These are phyloP conservation scores for Anisodus tanguticus DNA, from an alignment of 257 asterid genomes.

Conservation along the genomic window DNA sequence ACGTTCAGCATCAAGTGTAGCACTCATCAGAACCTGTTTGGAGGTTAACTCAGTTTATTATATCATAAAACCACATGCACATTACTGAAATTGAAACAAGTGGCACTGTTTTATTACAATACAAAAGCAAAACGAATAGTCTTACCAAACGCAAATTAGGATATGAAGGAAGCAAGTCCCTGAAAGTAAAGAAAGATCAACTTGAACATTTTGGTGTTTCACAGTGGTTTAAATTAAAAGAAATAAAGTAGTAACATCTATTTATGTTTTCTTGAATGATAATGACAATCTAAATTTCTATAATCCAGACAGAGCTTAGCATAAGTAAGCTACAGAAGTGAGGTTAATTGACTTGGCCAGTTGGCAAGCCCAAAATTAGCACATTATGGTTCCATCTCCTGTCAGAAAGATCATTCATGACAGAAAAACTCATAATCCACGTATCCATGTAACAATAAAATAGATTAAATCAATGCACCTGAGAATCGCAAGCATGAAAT, in stretches of 20 bases:
- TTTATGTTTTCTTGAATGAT: constrained; percentile 12
- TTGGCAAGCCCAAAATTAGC: constrained; percentile 20
- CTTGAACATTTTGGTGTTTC: constrained; percentile 8
- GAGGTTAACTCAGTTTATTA: constrained; percentile 21
- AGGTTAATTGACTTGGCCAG: constrained; percentile 25
- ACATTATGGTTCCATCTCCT: constrained; percentile 25
- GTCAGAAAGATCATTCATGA: constrained; percentile 24
- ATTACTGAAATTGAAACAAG: constrained; percentile 9
- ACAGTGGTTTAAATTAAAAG: neutral
- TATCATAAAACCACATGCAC: constrained; percentile 19
- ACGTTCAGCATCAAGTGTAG: constrained; percentile 90
- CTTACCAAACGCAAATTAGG: constrained; percentile 93
- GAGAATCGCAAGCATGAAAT: constrained; percentile 93
- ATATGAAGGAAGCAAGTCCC: constrained; percentile 82
- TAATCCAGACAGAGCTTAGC: constrained; percentile 6
- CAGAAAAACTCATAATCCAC: neutral
- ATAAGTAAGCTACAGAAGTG: neutral
- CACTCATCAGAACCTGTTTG: constrained; percentile 90
- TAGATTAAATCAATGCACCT: constrained; percentile 57
- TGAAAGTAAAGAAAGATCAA: constrained; percentile 44
- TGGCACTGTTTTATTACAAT: neutral
- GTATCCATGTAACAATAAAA: constrained; percentile 24
- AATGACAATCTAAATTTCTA: neutral
- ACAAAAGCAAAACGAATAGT: constrained; percentile 28
- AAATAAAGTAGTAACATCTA: neutral